These are phyloP conservation scores for Mycena leptocephala DNA, from an alignment of 768 basidiomycete genomes.

Conservation along the genomic window DNA sequence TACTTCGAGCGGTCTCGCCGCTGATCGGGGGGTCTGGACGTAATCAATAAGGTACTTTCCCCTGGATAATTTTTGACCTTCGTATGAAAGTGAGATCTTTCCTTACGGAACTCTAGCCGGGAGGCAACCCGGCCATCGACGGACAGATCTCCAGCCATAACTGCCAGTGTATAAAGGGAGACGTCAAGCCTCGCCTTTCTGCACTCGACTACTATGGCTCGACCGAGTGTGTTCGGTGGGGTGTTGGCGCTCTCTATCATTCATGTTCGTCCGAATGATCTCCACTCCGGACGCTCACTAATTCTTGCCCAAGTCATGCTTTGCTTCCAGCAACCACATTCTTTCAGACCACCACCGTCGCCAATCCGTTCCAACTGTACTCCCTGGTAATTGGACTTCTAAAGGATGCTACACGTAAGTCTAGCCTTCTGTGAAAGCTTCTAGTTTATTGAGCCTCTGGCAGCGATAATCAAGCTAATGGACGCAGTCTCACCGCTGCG, in stretches of 20 bases:
- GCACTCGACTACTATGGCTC: slow-evolving; percentile 31
- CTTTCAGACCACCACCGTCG: slow-evolving; percentile 47
- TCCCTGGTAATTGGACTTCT: slow-evolving; percentile 72
- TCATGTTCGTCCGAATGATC: slow-evolving; percentile 27
- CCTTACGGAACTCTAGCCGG: slow-evolving; percentile 19
- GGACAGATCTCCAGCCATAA: slow-evolving; percentile 25
- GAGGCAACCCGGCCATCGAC: slow-evolving; percentile 7
- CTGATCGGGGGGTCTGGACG: slow-evolving; percentile 29
- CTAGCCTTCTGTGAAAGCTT: not conserved
- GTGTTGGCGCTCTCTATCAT: slow-evolving; percentile 29
- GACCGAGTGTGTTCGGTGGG: slow-evolving; percentile 21
- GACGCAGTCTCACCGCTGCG: slow-evolving; percentile 68
- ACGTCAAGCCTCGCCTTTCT: slow-evolving; percentile 16
- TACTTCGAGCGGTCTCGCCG: slow-evolving; percentile 4
- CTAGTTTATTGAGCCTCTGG: slow-evolving; percentile 7
- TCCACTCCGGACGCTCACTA: not conserved
- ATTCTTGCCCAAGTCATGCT: slow-evolving; percentile 22
- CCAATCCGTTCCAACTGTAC: slow-evolving; percentile 56
- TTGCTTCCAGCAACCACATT: slow-evolving; percentile 34
- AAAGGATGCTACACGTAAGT: slow-evolving; percentile 76
- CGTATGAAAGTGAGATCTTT: slow-evolving; percentile 20
- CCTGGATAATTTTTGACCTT: slow-evolving; percentile 11
- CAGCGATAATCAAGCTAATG: slow-evolving; percentile 62
- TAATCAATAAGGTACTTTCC: slow-evolving; percentile 34
- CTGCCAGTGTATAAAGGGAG: slow-evolving; percentile 32